Evolutionary conservation across 1,284 basidiomycete species (phyloP).

Genomic region (Athelia sp.): DNA sequence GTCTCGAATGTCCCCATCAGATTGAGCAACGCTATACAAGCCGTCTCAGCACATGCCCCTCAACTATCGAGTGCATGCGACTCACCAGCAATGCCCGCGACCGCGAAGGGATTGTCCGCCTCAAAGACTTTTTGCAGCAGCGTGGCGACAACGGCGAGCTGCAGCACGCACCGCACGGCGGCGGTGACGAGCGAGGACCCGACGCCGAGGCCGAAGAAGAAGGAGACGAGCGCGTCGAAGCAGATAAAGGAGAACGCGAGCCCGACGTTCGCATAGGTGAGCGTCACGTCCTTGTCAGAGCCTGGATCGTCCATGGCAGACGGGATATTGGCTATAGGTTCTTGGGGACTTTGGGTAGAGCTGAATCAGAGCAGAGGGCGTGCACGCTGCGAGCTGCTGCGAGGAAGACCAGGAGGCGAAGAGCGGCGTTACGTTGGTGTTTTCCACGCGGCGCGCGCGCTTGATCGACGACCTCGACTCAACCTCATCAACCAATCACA

Average conservation of each 20-base stretch:
- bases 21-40: neutral
- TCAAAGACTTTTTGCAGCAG: conserved; percentile 73
- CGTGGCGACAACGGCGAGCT: conserved; percentile 69
- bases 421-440: no score
- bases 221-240: conserved; percentile 60
- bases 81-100: conserved; percentile 68
- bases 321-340: no score
- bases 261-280: conserved; percentile 68
- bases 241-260: conserved; percentile 72
- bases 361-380: no score
- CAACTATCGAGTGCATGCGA: conserved; percentile 64
- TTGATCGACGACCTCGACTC: no score
- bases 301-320: neutral
- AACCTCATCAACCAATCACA: no score
- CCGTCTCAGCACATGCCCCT: conserved; percentile 41
- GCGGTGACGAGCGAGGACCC: conserved; percentile 65
- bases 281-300: conserved; percentile 15
- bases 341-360: no score
- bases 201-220: conserved; percentile 61
- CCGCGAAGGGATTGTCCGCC: conserved; percentile 67
- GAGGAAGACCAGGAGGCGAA: no score
- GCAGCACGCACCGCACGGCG: conserved; percentile 68
- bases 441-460: no score
- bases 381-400: no score
- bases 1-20: conserved; percentile 8